phyloP scores from a whole-genome alignment of 2,329 filamentous ascomycete genomes.

The Mycocentrospora acerina region DNA sequence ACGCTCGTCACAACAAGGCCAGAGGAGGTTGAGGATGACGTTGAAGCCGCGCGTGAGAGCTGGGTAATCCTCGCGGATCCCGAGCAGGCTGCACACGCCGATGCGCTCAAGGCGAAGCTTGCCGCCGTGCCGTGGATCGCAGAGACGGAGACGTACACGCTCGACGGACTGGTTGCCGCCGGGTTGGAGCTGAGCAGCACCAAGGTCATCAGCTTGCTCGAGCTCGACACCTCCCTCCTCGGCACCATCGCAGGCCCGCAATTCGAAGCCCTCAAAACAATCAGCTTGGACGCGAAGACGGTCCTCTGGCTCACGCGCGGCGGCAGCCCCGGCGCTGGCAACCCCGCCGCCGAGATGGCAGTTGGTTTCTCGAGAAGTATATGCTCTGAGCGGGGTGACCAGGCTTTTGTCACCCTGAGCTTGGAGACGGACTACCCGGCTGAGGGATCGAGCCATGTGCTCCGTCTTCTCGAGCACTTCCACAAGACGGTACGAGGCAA shows the following conservation, averaged over 20 bases:
- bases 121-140: slow-evolving; percentile 4
- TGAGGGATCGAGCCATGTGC: neutral
- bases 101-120: slow-evolving; percentile 4
- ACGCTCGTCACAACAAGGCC: slow-evolving; percentile 4
- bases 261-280: slow-evolving; percentile 4
- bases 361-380: slow-evolving; percentile 12
- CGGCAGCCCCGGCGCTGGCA: slow-evolving; percentile 2
- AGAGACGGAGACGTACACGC: slow-evolving; percentile 5
- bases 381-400: slow-evolving; percentile 11
- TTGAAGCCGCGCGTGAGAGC: slow-evolving; percentile 2
- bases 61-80: slow-evolving; percentile 4
- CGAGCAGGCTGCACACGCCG: slow-evolving; percentile 1
- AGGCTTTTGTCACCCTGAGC: slow-evolving; percentile 13
- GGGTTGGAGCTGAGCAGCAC: slow-evolving; percentile 5
- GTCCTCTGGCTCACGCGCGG: slow-evolving; percentile 10
- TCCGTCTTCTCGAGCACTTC: slow-evolving; percentile 6
- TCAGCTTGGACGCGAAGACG: slow-evolving; percentile 7
- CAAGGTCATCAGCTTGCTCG: slow-evolving; percentile 10
- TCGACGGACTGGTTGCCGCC: slow-evolving; percentile 2
- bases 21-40: slow-evolving; percentile 9
- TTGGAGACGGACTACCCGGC: slow-evolving; percentile 4
- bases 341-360: slow-evolving; percentile 13
- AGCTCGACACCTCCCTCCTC: slow-evolving; percentile 9
- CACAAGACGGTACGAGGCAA: slow-evolving; percentile 4
- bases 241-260: slow-evolving; percentile 1